Evolutionary conservation across 1,284 basidiomycete genomes (phyloP).

Genomic region (Naganishia liquefaciens): DNA sequence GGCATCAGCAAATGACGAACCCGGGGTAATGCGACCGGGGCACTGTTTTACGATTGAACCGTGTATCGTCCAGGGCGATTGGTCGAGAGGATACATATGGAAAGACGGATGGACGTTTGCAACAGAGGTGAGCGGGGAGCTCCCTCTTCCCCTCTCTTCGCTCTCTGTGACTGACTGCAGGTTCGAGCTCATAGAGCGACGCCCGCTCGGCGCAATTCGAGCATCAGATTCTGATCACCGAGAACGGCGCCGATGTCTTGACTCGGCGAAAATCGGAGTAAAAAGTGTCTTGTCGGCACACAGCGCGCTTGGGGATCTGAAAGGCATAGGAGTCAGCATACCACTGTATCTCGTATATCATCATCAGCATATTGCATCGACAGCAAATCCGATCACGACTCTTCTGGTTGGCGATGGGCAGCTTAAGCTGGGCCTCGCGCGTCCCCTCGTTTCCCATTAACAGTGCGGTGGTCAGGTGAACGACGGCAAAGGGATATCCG

Average conservation of each 20-base stretch:
- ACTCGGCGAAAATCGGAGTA: slow-evolving; percentile 51
- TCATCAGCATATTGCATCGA: background rate
- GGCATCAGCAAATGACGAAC: slow-evolving; percentile 69
- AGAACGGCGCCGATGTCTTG: slow-evolving; percentile 66
- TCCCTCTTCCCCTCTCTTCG: background rate
- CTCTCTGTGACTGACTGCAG: slow-evolving; percentile 27
- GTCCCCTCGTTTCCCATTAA: too few species aligned
- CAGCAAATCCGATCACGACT: background rate
- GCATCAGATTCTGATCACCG: slow-evolving; percentile 81
- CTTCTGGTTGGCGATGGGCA: background rate
- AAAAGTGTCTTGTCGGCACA: background rate
- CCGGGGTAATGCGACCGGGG: slow-evolving; percentile 73
- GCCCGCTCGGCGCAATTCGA: slow-evolving; percentile 81
- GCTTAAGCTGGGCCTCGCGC: background rate
- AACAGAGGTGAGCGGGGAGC: slow-evolving; percentile 63
- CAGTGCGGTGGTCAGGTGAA: too few species aligned
- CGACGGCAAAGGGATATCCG: too few species aligned
- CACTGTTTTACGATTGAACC: slow-evolving; percentile 92
- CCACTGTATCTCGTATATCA: slow-evolving; percentile 5
- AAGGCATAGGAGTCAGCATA: background rate
- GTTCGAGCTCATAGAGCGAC: slow-evolving; percentile 60
- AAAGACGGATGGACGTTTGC: slow-evolving; percentile 87
- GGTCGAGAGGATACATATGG: slow-evolving; percentile 70
- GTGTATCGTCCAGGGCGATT: slow-evolving; percentile 69
- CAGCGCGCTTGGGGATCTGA: background rate